Evolutionary conservation across 768 basidiomycete species (phyloP).

Genomic region (Guyanaporus albipodus): DNA sequence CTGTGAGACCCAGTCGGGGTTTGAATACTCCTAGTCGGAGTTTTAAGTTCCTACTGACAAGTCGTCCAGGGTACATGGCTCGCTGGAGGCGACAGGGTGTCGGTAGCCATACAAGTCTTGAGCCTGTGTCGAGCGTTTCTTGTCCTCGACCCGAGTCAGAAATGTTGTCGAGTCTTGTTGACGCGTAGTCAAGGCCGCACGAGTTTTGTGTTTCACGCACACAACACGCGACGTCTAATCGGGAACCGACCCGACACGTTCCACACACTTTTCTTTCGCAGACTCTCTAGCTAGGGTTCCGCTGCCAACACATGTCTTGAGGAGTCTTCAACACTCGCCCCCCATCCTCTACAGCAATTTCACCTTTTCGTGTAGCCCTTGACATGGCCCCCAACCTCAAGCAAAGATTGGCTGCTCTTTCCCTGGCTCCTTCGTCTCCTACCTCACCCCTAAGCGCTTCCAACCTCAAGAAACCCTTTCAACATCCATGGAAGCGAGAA

Average conservation of each 20-base stretch:
- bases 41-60: too few relatives aligned
- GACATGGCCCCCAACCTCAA: slow-evolving; percentile 47
- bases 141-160: too few relatives aligned
- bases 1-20: too few relatives aligned
- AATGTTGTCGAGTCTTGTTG: not conserved
- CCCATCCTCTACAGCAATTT: too few relatives aligned
- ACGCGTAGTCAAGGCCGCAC: not conserved
- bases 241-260: slow-evolving; percentile 5
- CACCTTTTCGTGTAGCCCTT: not conserved
- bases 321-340: not conserved
- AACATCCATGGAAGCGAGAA: slow-evolving; percentile 50
- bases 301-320: slow-evolving; percentile 14
- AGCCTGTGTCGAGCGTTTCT: too few relatives aligned
- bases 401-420: slow-evolving; percentile 63
- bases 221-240: not conserved
- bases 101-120: too few relatives aligned
- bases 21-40: too few relatives aligned
- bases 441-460: slow-evolving; percentile 30
- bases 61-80: too few relatives aligned
- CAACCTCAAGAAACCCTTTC: slow-evolving; percentile 40
- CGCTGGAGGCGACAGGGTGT: too few relatives aligned
- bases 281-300: slow-evolving; percentile 3
- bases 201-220: not conserved
- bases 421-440: slow-evolving; percentile 49
- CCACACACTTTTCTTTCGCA: not conserved